These are phyloP conservation scores for Chaetomium tenue DNA, from an alignment of 495 filamentous ascomycete species.

Conservation along the genomic window DNA sequence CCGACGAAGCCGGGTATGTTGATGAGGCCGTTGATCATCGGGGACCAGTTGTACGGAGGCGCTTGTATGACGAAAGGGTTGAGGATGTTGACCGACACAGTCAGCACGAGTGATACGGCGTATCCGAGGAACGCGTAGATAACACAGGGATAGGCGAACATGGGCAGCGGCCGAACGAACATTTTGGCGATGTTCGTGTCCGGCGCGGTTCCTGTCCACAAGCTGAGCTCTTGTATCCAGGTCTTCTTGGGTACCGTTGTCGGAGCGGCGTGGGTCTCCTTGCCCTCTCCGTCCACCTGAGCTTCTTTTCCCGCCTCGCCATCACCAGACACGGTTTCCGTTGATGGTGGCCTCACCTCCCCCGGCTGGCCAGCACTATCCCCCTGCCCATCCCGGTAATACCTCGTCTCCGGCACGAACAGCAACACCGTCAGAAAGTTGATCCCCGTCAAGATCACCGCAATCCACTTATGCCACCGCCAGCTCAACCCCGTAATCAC, in stretches of 20 bases:
- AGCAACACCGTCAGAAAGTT: slow-evolving; percentile 40
- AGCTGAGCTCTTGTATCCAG: slow-evolving; percentile 30
- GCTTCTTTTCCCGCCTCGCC: not conserved
- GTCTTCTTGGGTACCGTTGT: slow-evolving; percentile 28
- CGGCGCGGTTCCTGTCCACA: slow-evolving; percentile 31
- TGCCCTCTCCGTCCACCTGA: not conserved
- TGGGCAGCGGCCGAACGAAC: slow-evolving; percentile 41
- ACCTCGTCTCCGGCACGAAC: slow-evolving; percentile 44
- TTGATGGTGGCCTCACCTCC: not conserved
- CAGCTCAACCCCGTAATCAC: slow-evolving; percentile 40
- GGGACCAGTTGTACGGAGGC: slow-evolving; percentile 61
- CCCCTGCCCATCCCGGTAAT: slow-evolving; percentile 32
- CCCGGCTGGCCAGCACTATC: not conserved
- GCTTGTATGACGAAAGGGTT: slow-evolving; percentile 63
- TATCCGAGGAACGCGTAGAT: slow-evolving; percentile 45
- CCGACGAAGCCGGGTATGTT: slow-evolving; percentile 50
- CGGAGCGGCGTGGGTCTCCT: not conserved
- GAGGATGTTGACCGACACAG: slow-evolving; percentile 62
- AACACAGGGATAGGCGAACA: slow-evolving; percentile 45
- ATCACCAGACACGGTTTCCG: not conserved
- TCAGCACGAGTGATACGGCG: slow-evolving; percentile 51
- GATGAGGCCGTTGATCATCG: slow-evolving; percentile 56
- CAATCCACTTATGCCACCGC: slow-evolving; percentile 43
- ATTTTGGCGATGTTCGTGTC: slow-evolving; percentile 32
- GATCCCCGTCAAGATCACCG: slow-evolving; percentile 33